Evolutionary conservation across 2,329 filamentous ascomycete species (phyloP).

Genomic region (Diaporthe caulivora): DNA sequence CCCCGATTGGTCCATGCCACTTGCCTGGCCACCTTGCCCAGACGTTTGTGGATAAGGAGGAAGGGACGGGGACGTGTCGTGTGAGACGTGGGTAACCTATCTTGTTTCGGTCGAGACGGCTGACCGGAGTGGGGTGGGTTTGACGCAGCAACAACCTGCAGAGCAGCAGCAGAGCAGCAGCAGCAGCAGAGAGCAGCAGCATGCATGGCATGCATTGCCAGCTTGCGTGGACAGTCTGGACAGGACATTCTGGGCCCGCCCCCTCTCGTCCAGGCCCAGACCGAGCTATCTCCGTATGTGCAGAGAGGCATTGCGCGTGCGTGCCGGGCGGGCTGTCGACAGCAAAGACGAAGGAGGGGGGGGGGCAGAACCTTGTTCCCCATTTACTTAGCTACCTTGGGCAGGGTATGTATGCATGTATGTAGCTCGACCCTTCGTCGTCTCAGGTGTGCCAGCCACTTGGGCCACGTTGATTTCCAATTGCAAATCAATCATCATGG

Average conservation of each 20-base stretch:
- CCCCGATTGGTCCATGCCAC: neutral
- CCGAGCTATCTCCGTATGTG: conserved; percentile 34
- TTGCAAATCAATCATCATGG: neutral
- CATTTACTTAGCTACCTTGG: too few relatives aligned
- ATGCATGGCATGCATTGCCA: too few relatives aligned
- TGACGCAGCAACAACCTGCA: too few relatives aligned
- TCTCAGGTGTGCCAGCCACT: conserved; percentile 12
- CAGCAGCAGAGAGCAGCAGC: too few relatives aligned
- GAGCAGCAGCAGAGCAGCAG: too few relatives aligned
- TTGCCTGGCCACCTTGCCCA: neutral
- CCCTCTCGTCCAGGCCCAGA: neutral
- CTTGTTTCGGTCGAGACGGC: too few relatives aligned
- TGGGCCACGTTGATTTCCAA: conserved; percentile 25
- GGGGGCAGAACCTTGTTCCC: neutral
- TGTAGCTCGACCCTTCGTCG: neutral
- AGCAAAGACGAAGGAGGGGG: neutral
- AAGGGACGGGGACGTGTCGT: neutral
- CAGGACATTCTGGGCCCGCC: neutral
- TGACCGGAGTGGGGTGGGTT: too few relatives aligned
- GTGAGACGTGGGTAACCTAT: neutral
- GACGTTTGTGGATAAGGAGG: neutral
- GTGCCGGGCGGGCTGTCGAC: too few relatives aligned
- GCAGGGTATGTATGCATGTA: too few relatives aligned
- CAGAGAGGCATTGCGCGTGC: too few relatives aligned
- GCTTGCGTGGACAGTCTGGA: too few relatives aligned